Evolutionary conservation across 1,284 basidiomycete species (phyloP).

Genomic region (Ustilago trichophora): DNA sequence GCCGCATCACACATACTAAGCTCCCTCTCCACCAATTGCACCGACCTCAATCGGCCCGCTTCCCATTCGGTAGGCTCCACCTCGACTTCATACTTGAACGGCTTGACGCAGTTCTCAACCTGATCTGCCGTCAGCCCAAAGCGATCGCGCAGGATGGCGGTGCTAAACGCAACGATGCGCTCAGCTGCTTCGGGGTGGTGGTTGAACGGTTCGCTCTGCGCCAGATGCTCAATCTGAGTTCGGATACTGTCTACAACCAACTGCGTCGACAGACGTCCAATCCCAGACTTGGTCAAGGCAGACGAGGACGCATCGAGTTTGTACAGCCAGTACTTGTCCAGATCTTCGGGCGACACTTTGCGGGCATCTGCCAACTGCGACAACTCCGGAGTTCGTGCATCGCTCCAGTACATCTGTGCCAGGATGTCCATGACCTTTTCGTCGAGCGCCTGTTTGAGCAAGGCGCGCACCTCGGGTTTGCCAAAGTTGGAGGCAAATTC

Average conservation of each 20-base stretch:
- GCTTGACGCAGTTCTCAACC: constrained; percentile 99
- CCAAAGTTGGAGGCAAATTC: constrained; percentile 85
- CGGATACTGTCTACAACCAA: constrained; percentile 95
- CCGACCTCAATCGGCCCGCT: constrained; percentile 77
- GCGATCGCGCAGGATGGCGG: constrained; percentile 88
- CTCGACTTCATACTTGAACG: constrained; percentile 92
- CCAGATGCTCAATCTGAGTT: constrained; percentile 84
- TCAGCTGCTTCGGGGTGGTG: constrained; percentile 87
- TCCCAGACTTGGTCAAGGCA: constrained; percentile 91
- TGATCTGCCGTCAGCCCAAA: constrained; percentile 93
- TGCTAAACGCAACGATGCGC: constrained; percentile 88
- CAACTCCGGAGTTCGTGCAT: constrained; percentile 82
- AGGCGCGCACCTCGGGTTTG: constrained; percentile 85
- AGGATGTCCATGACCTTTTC: constrained; percentile 96
- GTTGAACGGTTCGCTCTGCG: constrained; percentile 85
- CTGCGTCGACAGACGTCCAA: constrained; percentile 91
- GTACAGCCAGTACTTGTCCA: constrained; percentile 93
- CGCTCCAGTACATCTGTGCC: constrained; percentile 96
- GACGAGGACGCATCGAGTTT: constrained; percentile 92
- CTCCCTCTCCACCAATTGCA: constrained; percentile 85
- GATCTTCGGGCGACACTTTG: constrained; percentile 74
- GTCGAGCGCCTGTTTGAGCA: constrained; percentile 90
- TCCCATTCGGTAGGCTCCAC: constrained; percentile 89
- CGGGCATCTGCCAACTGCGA: constrained; percentile 77
- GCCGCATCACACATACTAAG: constrained; percentile 84